Base-by-base conservation (phyloP, 768 basidiomycete species). In the Dictyophora rubrovolvata region DNA sequence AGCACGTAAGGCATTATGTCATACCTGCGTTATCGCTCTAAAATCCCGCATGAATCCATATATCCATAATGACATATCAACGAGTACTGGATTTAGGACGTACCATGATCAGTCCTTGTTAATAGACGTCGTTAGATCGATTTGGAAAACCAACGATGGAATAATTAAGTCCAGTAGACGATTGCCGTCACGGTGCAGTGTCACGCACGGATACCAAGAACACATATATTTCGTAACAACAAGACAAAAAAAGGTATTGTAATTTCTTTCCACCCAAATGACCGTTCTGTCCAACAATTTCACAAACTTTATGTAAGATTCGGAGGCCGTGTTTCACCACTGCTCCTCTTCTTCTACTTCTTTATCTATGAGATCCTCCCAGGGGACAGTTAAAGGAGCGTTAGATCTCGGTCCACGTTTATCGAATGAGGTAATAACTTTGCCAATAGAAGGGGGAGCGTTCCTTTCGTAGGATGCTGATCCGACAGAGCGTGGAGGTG, bases 11-110 rank as follows among this genome's bases (percentile, higher is more conserved):
- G 53, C 49, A 42, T 18, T 3, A 28, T 42, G 42, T 46, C 59
- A 54, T 59, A 74, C 79, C 79, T 71, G 80, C 77, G 73, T 81
- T 81, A 61, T 81, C 79, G 67, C 76, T 78, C 74, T 79, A 62
- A 42, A 14, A 14, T 42, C 4, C n/a, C n/a, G 42, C 12, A n/a
- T 42, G 12, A n/a, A 12, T 12, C 11, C 14, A n/a, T 42, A 3
- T 2, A 42, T 12, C 42, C 4, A 42, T 12, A 42, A 42, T n/a
- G n/a, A n/a, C n/a, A n/a, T n/a, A 12, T 12, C 42, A 12, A 42
- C 12, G 11, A 12, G n/a, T 4, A 42, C 28, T 7, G 28, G 28
- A 42, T 14, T 42, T 42, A 12, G 11, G 10, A 14, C 42, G 12
- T 42, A 42, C 42, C 42, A 42, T 42, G 42, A 42, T 42, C 12